These are phyloP conservation scores for Lipomyces sp. DNA, from an alignment of 805 yeast genomes.

Conservation along the genomic window DNA sequence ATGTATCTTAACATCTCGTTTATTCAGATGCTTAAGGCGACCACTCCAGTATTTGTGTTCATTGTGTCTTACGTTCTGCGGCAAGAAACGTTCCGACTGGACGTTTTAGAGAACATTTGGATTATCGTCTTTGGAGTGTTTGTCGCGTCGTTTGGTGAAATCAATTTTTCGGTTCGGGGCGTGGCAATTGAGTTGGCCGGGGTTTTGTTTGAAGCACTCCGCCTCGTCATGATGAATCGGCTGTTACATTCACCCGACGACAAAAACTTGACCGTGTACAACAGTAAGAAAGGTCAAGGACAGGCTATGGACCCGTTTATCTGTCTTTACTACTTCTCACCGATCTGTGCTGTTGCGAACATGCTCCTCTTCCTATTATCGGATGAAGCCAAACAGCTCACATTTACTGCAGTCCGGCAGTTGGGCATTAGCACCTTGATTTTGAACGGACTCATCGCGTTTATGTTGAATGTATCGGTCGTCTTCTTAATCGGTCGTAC, in stretches of 20 bases:
- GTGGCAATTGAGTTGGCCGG: conserved; percentile 37
- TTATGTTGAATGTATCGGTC: conserved; percentile 39
- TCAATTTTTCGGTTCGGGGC: conserved; percentile 34
- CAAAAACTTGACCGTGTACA: conserved; percentile 19
- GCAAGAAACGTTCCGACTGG: conserved; percentile 35
- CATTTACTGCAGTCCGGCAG: conserved; percentile 22
- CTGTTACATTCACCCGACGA: conserved; percentile 36
- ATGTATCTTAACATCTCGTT: conserved; percentile 40
- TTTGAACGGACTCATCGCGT: conserved; percentile 37
- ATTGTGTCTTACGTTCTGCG: conserved; percentile 37
- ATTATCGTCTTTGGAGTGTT: conserved; percentile 40
- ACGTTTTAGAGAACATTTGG: conserved; percentile 38
- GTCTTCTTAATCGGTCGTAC: conserved; percentile 40
- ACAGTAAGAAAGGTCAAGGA: conserved; percentile 19
- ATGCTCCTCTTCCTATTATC: conserved; percentile 25
- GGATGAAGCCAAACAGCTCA: conserved; percentile 24
- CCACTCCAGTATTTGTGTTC: conserved; percentile 40
- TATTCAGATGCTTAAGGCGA: conserved; percentile 42
- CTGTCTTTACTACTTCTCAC: conserved; percentile 40
- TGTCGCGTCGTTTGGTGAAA: conserved; percentile 40
- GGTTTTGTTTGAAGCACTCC: conserved; percentile 38
- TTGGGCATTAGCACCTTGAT: conserved; percentile 32
- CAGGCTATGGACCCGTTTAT: conserved; percentile 41
- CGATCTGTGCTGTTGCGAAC: conserved; percentile 38
- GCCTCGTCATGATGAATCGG: conserved; percentile 39